A percentile compares a stretch with the other conserved stretches of the same genome.
These are phyloP conservation scores for Omphalotus olearius DNA, from an alignment of 1,284 basidiomycete genomes.

Conservation along the genomic window DNA sequence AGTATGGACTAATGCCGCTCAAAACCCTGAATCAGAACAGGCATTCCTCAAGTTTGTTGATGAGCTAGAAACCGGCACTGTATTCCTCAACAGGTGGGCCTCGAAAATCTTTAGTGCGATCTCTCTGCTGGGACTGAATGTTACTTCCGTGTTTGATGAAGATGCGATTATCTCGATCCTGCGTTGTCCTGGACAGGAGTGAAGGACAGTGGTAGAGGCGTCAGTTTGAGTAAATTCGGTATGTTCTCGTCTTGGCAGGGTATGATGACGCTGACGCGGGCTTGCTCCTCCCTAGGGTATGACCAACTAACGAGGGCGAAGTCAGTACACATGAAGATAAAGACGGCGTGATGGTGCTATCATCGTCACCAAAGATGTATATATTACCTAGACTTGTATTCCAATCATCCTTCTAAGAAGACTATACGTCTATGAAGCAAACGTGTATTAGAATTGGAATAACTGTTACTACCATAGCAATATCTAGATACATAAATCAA, in stretches of 20 bases:
- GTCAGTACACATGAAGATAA: constrained; percentile 75
- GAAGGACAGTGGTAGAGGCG: constrained; percentile 88
- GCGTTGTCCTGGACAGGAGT: constrained; percentile 92
- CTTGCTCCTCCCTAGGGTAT: constrained; percentile 46
- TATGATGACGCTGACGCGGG: neutral
- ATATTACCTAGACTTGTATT: no score
- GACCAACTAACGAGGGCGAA: constrained; percentile 77
- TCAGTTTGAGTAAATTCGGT: constrained; percentile 89
- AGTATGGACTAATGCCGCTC: constrained; percentile 81
- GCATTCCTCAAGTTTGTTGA: constrained; percentile 72
- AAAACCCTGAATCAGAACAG: constrained; percentile 52
- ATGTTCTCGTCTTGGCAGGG: constrained; percentile 24
- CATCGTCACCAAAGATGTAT: no score
- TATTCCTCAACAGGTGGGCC: constrained; percentile 78
- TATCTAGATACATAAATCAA: no score
- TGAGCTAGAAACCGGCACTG: constrained; percentile 83
- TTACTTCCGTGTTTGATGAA: neutral
- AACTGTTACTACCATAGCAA: no score
- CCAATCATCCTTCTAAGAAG: no score
- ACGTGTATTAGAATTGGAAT: no score
- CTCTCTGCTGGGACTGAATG: neutral
- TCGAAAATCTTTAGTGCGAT: constrained; percentile 7
- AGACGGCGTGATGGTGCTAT: neutral
- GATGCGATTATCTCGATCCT: constrained; percentile 87
- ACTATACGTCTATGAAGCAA: no score